Percentiles rank a stretch among this genome's conserved stretches.
Evolutionary conservation across 129 eudicot genomes (phyloP).

Genomic region (Oenanthe sinensis): DNA sequence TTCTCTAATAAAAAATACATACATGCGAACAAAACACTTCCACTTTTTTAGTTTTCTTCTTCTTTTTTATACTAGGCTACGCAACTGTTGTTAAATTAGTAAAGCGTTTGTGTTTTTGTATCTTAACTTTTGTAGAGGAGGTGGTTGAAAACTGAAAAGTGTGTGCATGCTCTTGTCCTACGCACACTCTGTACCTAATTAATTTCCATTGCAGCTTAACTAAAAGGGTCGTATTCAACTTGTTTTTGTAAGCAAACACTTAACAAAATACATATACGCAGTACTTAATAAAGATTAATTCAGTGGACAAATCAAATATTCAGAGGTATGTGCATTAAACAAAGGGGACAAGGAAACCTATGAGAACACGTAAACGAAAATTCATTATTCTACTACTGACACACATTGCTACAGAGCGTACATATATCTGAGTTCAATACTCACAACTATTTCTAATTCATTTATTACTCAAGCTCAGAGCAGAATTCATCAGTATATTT

Average conservation of each 20-base stretch:
- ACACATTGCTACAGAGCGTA: background rate
- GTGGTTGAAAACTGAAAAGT: conserved; percentile 6
- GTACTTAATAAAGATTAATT: background rate
- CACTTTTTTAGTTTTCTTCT: background rate
- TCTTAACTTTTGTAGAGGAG: background rate
- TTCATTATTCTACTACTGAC: conserved; percentile 1
- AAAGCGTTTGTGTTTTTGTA: background rate
- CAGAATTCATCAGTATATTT: too few species aligned
- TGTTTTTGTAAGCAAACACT: too few species aligned
- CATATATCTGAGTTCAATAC: background rate
- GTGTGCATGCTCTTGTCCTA: conserved; percentile 42
- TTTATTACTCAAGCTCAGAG: too few species aligned
- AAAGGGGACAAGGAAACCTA: background rate
- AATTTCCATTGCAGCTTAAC: conserved; percentile 61
- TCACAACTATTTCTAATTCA: background rate
- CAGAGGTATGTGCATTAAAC: background rate
- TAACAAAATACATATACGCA: too few species aligned
- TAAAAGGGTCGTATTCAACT: background rate
- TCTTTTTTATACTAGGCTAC: background rate
- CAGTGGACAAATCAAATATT: background rate
- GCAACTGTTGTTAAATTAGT: background rate
- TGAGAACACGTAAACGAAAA: background rate
- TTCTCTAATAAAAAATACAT: conserved; percentile 16
- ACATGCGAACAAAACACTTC: background rate
- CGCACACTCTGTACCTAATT: conserved; percentile 28